Base-by-base conservation (phyloP, 2,329 filamentous ascomycete genomes). In the Xylariaceae sp. region DNA sequence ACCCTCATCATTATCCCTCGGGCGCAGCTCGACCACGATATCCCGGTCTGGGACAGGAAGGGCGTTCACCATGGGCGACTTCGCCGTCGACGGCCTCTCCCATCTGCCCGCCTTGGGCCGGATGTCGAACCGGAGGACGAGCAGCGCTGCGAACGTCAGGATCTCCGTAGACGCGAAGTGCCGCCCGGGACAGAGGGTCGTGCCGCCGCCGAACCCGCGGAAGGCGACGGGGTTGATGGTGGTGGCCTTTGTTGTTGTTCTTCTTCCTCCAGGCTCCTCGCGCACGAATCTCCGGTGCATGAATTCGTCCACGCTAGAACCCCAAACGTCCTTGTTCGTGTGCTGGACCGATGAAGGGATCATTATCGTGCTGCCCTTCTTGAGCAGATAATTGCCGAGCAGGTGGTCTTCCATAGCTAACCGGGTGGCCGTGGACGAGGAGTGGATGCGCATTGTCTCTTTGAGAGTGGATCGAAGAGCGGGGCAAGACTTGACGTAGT, bases 401-500 rank as follows among this genome's bases (percentile, higher is more conserved):
- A 56, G 49, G 3, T 50, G 53, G 11, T 57, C 54, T 41, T 56
- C 54, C 49, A 54, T 53, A 1, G 55, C 54, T 28, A 53, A 49
- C 18, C 53, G 48, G 9, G 54, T 45, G 3, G 62, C 65, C 24
- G 59, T 58, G 3, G 62, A 62, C 19, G 62, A 61, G 16, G 59
- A 59, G 30, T 59, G 52, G 32, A 56, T 54, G 3, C 68, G 62
- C 7, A 70, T 55, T 2, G 59, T 59, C 44, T 71, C 68, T 34
- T 69, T 59, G 28, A 64, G 61, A 3, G 59, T 57, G 5, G 66
- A 67, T 3, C 61, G 41, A 3, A 71, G 44, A 1, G 65, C 53
- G 2, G 63, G 61, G 43, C 65, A 69, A 2, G 38, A 48, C 32
- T 63, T 65, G 8, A 67, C 42, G 6, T 36, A 46, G 9, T 53